A percentile compares a stretch with the other conserved stretches of the same genome.
These are phyloP conservation scores for Globisporangium emineosum DNA, from an alignment of 352 stramenopile genomes.

Conservation along the genomic window DNA sequence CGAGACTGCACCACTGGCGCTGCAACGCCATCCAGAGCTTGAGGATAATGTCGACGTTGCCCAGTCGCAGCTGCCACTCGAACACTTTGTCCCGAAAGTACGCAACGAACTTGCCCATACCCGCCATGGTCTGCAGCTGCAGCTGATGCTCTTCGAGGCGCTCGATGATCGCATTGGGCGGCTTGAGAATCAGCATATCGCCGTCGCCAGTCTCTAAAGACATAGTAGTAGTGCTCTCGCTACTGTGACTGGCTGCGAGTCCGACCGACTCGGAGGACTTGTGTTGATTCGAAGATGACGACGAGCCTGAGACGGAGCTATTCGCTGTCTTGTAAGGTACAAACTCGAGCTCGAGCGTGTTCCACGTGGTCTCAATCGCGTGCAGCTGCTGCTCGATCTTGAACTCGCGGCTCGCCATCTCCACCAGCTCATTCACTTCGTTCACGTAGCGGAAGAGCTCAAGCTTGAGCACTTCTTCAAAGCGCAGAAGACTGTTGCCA, in stretches of 20 bases:
- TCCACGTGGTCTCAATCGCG: constrained; percentile 90
- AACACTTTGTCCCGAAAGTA: constrained; percentile 96
- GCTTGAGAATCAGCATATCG: constrained; percentile 88
- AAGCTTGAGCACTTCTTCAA: constrained; percentile 92
- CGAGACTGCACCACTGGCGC: constrained; percentile 90
- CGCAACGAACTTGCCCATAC: constrained; percentile 95
- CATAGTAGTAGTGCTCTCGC: not conserved
- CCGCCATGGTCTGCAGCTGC: constrained; percentile 94
- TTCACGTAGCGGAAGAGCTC: constrained; percentile 91
- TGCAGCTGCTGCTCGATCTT: constrained; percentile 97
- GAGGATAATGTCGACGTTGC: constrained; percentile 91
- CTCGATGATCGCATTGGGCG: constrained; percentile 91
- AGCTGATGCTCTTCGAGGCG: constrained; percentile 94
- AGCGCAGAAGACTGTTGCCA: constrained; percentile 51
- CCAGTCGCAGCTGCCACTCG: constrained; percentile 90
- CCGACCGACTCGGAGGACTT: constrained; percentile 5
- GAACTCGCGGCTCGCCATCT: constrained; percentile 94
- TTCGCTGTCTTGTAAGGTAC: constrained; percentile 82
- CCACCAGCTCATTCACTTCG: constrained; percentile 93
- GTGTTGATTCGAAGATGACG: not conserved
- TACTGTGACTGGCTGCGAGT: not conserved
- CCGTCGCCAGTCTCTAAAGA: constrained; percentile 34
- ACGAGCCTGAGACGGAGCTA: constrained; percentile 9
- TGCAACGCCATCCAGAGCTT: constrained; percentile 93
- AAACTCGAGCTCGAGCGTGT: constrained; percentile 90